Evolutionary conservation across 805 yeast species (phyloP).

Genomic region (Metschnikowia similis): DNA sequence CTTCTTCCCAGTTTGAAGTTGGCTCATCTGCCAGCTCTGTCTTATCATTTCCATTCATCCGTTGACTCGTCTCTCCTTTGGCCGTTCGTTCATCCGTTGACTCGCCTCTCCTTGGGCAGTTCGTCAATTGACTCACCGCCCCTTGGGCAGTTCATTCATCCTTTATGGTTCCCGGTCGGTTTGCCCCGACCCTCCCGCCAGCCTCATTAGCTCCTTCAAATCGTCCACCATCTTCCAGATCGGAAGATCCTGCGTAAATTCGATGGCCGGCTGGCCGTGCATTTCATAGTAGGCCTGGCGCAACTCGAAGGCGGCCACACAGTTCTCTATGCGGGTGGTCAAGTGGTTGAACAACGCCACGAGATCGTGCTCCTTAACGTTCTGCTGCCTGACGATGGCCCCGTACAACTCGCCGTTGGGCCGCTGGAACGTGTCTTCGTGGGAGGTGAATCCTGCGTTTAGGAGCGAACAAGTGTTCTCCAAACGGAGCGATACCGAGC

Average conservation of each 20-base stretch:
- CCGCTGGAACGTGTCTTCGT: conserved; percentile 25
- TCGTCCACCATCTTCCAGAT: conserved; percentile 25
- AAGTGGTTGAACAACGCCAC: conserved; percentile 58
- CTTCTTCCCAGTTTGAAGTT: no score
- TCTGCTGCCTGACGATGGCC: conserved; percentile 15
- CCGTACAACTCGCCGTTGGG: conserved; percentile 23
- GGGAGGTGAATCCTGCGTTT: conserved; percentile 36
- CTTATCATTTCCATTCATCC: no score
- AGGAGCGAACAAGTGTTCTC: conserved; percentile 54
- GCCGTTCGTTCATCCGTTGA: no score
- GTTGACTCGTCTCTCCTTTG: no score
- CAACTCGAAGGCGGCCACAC: conserved; percentile 35
- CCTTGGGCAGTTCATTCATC: no score
- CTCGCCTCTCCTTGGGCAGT: no score
- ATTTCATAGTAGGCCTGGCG: conserved; percentile 23
- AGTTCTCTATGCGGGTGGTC: conserved; percentile 64
- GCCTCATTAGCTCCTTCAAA: conserved; percentile 14
- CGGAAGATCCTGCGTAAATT: conserved; percentile 17
- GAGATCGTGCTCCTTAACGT: conserved; percentile 40
- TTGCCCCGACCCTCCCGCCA: neutral
- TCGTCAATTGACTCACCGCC: no score
- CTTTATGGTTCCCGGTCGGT: no score
- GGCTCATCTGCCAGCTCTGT: no score
- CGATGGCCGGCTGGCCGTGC: conserved; percentile 23
- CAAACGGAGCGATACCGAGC: conserved; percentile 51